These are phyloP conservation scores for Centrapalus pauciflorus DNA, from an alignment of 129 eudicot genomes.

Conservation along the genomic window DNA sequence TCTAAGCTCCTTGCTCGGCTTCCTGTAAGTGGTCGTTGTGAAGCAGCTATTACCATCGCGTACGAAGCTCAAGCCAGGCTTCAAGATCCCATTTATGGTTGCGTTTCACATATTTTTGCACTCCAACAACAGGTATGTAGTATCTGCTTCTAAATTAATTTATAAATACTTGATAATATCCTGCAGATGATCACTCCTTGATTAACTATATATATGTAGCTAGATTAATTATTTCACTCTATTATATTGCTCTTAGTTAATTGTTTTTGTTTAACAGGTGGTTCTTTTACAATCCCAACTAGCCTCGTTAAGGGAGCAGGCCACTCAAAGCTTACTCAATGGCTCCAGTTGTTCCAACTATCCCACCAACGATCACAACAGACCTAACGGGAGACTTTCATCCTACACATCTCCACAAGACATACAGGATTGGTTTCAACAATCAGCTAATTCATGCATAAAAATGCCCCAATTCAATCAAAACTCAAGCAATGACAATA, in stretches of 20 bases:
- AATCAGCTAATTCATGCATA: constrained; percentile 41
- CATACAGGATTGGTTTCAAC: constrained; percentile 63
- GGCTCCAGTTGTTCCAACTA: constrained; percentile 36
- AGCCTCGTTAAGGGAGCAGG: constrained; percentile 70
- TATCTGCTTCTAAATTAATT: neutral
- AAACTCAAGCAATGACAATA: constrained; percentile 14
- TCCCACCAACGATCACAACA: constrained; percentile 31
- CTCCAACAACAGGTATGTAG: constrained; percentile 87
- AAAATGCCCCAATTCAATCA: constrained; percentile 50
- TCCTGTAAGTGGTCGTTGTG: constrained; percentile 72
- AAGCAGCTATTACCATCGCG: constrained; percentile 88
- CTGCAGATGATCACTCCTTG: no score
- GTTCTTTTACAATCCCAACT: constrained; percentile 86
- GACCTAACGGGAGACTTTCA: constrained; percentile 35
- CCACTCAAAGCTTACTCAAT: constrained; percentile 41
- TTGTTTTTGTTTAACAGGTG: constrained; percentile 44
- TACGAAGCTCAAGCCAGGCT: constrained; percentile 97
- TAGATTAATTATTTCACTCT: neutral
- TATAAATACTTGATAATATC: neutral
- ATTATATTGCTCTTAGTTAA: neutral
- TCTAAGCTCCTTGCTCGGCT: constrained; percentile 89
- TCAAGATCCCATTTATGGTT: constrained; percentile 98
- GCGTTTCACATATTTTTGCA: constrained; percentile 93
- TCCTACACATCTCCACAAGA: constrained; percentile 51
- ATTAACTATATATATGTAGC: neutral